phyloP scores from a whole-genome alignment of 1,139 yeast genomes.

The Eremothecium coryli region DNA sequence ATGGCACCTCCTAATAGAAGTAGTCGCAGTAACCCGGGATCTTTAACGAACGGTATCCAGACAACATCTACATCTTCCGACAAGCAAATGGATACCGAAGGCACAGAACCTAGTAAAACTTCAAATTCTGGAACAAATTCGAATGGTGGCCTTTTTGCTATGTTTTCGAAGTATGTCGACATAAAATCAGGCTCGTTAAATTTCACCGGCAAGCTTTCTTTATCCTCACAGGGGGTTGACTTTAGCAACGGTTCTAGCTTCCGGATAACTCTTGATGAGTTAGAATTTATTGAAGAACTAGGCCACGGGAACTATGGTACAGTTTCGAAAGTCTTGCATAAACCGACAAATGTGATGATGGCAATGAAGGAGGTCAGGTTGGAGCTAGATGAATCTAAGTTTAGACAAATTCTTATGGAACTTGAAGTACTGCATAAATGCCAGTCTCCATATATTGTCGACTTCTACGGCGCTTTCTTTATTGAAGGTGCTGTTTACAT shows the following conservation, averaged over 20 bases:
- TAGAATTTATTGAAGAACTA: conserved; percentile 74
- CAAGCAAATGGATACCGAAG: conserved; percentile 24
- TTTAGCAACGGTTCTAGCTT: conserved; percentile 83
- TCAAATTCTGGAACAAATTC: conserved; percentile 15
- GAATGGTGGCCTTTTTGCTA: conserved; percentile 46
- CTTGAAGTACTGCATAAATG: conserved; percentile 87
- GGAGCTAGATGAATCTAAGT: conserved; percentile 83
- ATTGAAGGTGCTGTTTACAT: conserved; percentile 97
- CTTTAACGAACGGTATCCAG: conserved; percentile 26
- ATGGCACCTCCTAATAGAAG: conserved; percentile 10
- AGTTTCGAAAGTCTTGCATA: conserved; percentile 83
- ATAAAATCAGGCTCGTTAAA: conserved; percentile 84
- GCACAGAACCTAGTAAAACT: conserved; percentile 19
- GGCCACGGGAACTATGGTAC: conserved; percentile 97
- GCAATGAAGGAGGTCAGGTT: conserved; percentile 95
- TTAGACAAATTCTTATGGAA: conserved; percentile 92
- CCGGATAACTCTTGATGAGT: conserved; percentile 75
- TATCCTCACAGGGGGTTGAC: conserved; percentile 86
- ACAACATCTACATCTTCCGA: conserved; percentile 27
- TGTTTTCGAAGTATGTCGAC: conserved; percentile 80
- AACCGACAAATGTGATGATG: conserved; percentile 89
- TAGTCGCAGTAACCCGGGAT: conserved; percentile 28
- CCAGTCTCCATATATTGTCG: conserved; percentile 82
- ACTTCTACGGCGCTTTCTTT: conserved; percentile 93
- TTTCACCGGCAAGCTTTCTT: conserved; percentile 86